phyloP scores from a whole-genome alignment of 352 stramenopile species.

The Phytophthora pini region DNA sequence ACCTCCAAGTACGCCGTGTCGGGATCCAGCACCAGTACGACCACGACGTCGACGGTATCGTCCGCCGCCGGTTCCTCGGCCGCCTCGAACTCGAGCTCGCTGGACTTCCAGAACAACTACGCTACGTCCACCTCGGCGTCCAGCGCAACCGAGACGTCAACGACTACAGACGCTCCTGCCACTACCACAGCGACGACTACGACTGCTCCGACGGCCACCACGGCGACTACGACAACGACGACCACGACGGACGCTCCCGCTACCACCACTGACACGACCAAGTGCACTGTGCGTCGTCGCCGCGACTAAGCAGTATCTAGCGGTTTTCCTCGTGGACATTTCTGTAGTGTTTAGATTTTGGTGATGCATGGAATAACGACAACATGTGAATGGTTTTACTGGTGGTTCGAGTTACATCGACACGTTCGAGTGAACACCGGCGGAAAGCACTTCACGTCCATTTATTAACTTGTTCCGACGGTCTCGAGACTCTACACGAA shows the following conservation, averaged over 20 bases:
- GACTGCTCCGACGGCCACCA: conserved; percentile 12
- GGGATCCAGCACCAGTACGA: conserved; percentile 7
- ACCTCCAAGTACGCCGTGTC: conserved; percentile 34
- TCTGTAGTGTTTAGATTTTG: conserved; percentile 32
- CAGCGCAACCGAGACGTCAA: conserved; percentile 6
- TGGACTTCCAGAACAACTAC: conserved; percentile 19
- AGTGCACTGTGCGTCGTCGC: conserved; percentile 36
- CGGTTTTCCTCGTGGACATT: conserved; percentile 4
- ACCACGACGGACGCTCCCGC: conserved; percentile 11
- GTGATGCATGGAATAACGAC: conserved; percentile 15
- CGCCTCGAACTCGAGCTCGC: conserved; percentile 19
- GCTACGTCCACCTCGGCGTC: conserved; percentile 8
- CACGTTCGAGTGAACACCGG: too few relatives aligned
- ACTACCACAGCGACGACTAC: conserved; percentile 3
- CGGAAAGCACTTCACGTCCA: conserved; percentile 12
- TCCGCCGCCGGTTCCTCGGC: conserved; percentile 14
- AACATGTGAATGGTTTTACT: neutral
- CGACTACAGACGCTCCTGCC: conserved; percentile 14
- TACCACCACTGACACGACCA: conserved; percentile 15
- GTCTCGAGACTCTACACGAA: conserved; percentile 16
- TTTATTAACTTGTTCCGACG: conserved; percentile 23
- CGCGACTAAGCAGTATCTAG: conserved; percentile 17
- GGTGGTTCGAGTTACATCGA: too few relatives aligned
- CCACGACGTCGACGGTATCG: conserved; percentile 13
- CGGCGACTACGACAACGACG: conserved; percentile 10